Percentiles rank a stretch among this genome's conserved stretches.
phyloP scores from a whole-genome alignment of 495 filamentous ascomycete genomes.

The Letharia lupina region DNA sequence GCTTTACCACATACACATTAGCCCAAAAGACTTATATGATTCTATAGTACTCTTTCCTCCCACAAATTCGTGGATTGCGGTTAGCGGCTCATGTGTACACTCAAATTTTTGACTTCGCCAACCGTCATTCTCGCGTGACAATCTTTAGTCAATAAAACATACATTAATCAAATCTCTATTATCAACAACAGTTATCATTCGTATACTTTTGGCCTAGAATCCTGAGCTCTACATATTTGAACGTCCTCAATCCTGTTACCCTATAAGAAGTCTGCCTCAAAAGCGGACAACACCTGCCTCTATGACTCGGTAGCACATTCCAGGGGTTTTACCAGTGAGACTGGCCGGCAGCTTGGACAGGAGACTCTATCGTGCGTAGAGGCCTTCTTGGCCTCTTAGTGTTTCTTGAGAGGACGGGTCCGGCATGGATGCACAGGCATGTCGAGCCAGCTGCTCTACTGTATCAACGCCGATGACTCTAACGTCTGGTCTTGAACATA shows the following conservation, averaged over 20 bases:
- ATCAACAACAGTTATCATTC: neutral
- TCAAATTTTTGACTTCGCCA: neutral
- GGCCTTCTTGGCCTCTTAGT: neutral
- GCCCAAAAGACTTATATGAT: neutral
- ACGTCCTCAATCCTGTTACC: neutral
- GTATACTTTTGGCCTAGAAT: too few relatives aligned
- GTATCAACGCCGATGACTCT: neutral
- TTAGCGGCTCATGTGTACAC: neutral
- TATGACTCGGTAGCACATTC: constrained; percentile 23
- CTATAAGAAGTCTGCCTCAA: constrained; percentile 9
- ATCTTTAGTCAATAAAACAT: neutral
- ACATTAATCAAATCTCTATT: neutral
- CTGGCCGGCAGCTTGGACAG: neutral
- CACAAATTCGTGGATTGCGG: neutral
- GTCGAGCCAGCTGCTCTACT: neutral
- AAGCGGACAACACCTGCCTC: constrained; percentile 7
- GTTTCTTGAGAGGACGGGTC: neutral
- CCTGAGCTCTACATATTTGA: neutral
- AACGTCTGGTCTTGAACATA: constrained; percentile 29
- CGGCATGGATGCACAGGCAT: constrained; percentile 19
- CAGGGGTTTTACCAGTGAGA: neutral
- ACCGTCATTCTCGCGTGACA: neutral
- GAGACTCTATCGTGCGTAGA: neutral
- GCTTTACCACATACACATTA: neutral
- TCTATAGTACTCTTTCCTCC: neutral